Evolutionary conservation across 139 green algal genomes (phyloP).

Genomic region (Coelastrella sp.): DNA sequence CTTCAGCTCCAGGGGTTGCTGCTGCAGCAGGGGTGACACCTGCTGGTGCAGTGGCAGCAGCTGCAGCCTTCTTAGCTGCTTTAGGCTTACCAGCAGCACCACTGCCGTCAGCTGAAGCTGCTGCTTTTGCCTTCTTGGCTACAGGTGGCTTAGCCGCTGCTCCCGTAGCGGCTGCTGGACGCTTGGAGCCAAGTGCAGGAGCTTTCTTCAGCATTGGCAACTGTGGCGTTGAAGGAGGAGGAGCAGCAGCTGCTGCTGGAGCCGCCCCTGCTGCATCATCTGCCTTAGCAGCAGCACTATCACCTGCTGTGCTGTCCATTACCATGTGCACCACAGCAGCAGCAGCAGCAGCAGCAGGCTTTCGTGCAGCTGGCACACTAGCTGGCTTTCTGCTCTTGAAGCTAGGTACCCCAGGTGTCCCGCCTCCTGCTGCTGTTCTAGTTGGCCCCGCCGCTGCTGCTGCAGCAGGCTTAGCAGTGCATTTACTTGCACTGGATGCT

Average conservation of each 20-base stretch:
- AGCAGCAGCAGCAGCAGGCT: neutral
- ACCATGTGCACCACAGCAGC: too few relatives aligned
- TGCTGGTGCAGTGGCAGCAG: slow-evolving; percentile 15
- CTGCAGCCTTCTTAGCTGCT: slow-evolving; percentile 20
- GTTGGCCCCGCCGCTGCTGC: slow-evolving; percentile 6
- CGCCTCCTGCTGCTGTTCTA: neutral
- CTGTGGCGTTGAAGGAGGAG: neutral
- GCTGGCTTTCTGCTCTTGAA: too few relatives aligned
- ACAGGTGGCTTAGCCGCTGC: slow-evolving; percentile 6
- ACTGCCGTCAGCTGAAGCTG: slow-evolving; percentile 7
- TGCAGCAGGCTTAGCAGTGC: neutral
- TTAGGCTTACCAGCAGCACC: neutral
- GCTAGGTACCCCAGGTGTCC: too few relatives aligned
- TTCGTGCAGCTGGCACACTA: neutral
- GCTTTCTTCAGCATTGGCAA: neutral
- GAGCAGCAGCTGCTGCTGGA: neutral
- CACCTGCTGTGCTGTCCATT: too few relatives aligned
- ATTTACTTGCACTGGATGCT: neutral
- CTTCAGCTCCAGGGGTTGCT: neutral
- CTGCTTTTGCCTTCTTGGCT: slow-evolving; percentile 15
- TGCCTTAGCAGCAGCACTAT: neutral
- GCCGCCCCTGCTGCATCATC: slow-evolving; percentile 5
- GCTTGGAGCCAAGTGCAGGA: neutral
- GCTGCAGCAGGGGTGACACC: slow-evolving; percentile 17
- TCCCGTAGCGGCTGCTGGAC: neutral